A percentile compares a stretch with the other conserved stretches of the same genome.
phyloP scores from a whole-genome alignment of 768 basidiomycete genomes.

The Lactarius deliciosus region DNA sequence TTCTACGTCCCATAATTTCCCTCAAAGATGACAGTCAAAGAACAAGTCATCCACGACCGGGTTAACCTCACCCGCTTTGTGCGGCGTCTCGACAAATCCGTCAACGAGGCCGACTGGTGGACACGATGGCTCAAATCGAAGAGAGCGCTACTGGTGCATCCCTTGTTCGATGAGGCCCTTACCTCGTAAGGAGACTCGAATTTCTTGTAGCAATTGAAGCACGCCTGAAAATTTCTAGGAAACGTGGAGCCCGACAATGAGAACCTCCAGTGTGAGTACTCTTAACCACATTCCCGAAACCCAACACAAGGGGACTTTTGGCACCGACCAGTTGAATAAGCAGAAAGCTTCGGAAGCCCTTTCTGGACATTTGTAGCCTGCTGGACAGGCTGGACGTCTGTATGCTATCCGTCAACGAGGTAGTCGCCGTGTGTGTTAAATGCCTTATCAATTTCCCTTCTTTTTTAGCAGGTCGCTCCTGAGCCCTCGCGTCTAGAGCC shows the following conservation, averaged over 20 bases:
- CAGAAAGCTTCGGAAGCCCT: no score
- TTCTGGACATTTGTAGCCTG: slow-evolving; percentile 43
- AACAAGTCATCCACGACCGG: no score
- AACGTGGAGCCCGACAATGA: slow-evolving; percentile 21
- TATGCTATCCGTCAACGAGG: slow-evolving; percentile 54
- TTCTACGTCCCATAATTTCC: no score
- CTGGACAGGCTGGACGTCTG: slow-evolving; percentile 56
- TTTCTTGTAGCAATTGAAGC: slow-evolving; percentile 20
- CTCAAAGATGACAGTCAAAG: no score
- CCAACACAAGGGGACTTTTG: neutral
- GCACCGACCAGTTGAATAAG: neutral
- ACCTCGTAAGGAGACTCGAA: no score
- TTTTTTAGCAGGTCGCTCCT: slow-evolving; percentile 44
- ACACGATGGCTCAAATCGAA: no score
- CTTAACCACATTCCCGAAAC: neutral
- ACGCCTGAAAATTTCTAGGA: slow-evolving; percentile 20
- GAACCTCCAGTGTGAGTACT: slow-evolving; percentile 14
- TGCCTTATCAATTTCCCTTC: neutral
- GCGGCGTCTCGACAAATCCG: no score
- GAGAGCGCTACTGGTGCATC: no score
- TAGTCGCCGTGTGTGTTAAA: slow-evolving; percentile 33
- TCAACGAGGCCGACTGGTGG: no score
- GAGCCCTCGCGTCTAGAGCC: slow-evolving; percentile 20
- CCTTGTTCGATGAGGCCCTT: no score
- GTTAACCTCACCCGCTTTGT: no score